Percentiles rank a stretch among this genome's conserved stretches.
These are phyloP conservation scores for Cytospora schulzeri DNA, from an alignment of 2,329 filamentous ascomycete genomes.

Conservation along the genomic window DNA sequence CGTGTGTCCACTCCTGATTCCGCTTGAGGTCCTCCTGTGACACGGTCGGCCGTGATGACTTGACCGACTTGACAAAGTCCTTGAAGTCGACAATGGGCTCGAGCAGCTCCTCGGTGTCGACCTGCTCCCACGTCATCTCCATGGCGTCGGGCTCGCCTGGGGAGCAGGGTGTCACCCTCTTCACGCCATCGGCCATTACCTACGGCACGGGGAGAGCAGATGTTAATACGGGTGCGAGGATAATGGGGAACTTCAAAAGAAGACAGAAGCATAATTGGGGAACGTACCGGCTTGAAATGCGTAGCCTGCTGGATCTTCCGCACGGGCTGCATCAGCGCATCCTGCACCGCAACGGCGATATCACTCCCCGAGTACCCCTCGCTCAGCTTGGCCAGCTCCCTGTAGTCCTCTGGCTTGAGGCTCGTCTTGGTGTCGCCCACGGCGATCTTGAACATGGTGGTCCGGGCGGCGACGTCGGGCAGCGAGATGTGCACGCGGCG, in stretches of 20 bases:
- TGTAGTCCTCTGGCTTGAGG: slow-evolving; percentile 75
- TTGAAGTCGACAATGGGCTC: slow-evolving; percentile 86
- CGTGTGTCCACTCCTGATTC: slow-evolving; percentile 91
- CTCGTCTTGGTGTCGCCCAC: slow-evolving; percentile 92
- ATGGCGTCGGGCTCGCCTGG: slow-evolving; percentile 82
- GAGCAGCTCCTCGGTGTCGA: slow-evolving; percentile 80
- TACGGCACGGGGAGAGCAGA: slow-evolving; percentile 7
- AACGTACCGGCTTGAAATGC: slow-evolving; percentile 89
- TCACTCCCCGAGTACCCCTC: slow-evolving; percentile 96
- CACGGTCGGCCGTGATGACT: slow-evolving; percentile 85
- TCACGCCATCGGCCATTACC: slow-evolving; percentile 53
- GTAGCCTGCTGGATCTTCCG: slow-evolving; percentile 96
- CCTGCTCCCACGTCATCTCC: slow-evolving; percentile 92
- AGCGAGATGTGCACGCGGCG: slow-evolving; percentile 93
- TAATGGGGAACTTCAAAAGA: too few relatives aligned
- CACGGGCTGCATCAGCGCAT: slow-evolving; percentile 95
- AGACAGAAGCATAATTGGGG: too few relatives aligned
- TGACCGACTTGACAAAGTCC: slow-evolving; percentile 92
- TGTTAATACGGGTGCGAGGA: background rate
- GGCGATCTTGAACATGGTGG: slow-evolving; percentile 92
- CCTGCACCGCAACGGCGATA: slow-evolving; percentile 93
- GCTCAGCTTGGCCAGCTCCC: slow-evolving; percentile 75
- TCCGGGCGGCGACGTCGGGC: slow-evolving; percentile 82
- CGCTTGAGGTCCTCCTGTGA: slow-evolving; percentile 80
- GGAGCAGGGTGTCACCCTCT: slow-evolving; percentile 85